Base-by-base conservation (phyloP, 345 rosid species). In the Punica granatum region DNA sequence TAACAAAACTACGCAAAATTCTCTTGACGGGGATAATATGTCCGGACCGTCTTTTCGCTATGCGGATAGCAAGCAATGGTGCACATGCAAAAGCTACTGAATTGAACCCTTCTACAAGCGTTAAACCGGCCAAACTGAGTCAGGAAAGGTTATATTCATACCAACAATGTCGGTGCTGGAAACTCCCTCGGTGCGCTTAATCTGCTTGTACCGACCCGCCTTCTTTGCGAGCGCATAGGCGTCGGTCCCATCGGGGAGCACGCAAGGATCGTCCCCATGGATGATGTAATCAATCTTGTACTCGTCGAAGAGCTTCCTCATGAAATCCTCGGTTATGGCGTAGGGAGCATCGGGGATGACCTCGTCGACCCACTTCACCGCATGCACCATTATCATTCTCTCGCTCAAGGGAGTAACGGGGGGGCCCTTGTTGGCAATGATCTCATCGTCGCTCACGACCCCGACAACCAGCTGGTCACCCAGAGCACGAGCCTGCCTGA, bases 131-230 rank as follows among this genome's bases (percentile, higher is more conserved):
- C 43, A 61, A 18, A 46, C 30, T 13, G 60, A 21, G 44, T 6
- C 15, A 21, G 21, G 19, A 33, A 35, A 15, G 12, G 61, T 7
- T 19, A 35, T 58, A 73, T 21, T 32, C 74, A 46, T 70, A 88
- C 95, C 95, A 46, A 86, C 95, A 41, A 88, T 80, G 66, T 88
- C 95, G 1, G 95, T 88, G 84, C 89, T 88, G 23, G 95, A 88
- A 37, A 88, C 91, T 15, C 95, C 95, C 75, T 88, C 92, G 1
- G 90, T 88, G 26, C 95, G 91, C 79, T 88, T 88, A 68, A 88
- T 88, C 77, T 88, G 95, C 75, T 84, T 88, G 77, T 80, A 88
- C 43, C 91, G 86, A 37, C 90, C 92, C 6, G 90, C 95, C 79
- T 81, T 83, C 82, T 88, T 86, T 31, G 95, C 95, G 14, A 83